phyloP scores from a whole-genome alignment of 1,284 basidiomycete species.

The Boletus coffeatus region DNA sequence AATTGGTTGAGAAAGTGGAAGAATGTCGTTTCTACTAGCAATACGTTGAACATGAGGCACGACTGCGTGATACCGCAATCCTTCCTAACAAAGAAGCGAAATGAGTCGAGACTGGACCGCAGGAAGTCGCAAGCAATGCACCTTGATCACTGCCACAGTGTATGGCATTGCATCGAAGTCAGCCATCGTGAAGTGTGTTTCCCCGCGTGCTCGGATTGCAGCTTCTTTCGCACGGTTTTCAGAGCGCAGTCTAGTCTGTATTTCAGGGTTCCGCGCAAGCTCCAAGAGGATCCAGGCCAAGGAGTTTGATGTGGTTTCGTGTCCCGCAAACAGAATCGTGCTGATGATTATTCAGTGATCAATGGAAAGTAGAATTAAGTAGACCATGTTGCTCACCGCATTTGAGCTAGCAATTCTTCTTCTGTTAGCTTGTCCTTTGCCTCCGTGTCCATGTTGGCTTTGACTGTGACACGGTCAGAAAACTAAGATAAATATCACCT shows the following conservation, averaged over 20 bases:
- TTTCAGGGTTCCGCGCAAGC: conserved; percentile 34
- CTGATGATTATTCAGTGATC: conserved; percentile 11
- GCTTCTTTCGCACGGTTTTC: conserved; percentile 36
- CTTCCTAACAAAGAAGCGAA: conserved; percentile 28
- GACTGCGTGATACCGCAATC: conserved; percentile 35
- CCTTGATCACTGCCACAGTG: conserved; percentile 48
- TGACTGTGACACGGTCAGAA: conserved; percentile 33
- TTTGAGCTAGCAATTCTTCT: conserved; percentile 49
- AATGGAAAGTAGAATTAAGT: neutral
- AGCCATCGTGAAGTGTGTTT: conserved; percentile 35
- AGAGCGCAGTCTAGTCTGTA: conserved; percentile 36
- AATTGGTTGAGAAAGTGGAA: conserved; percentile 40
- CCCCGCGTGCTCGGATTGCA: conserved; percentile 35
- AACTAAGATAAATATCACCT: conserved; percentile 4
- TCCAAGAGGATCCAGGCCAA: conserved; percentile 40
- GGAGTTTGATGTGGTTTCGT: conserved; percentile 48
- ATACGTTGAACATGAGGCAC: conserved; percentile 32
- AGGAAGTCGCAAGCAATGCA: conserved; percentile 10
- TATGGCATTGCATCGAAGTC: conserved; percentile 52
- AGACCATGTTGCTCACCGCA: conserved; percentile 34
- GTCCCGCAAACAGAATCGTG: conserved; percentile 41
- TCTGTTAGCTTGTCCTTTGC: conserved; percentile 41
- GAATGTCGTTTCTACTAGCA: conserved; percentile 37
- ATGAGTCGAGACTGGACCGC: neutral
- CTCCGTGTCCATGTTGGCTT: conserved; percentile 45